Percentiles rank a stretch among this genome's conserved stretches.
Conservation (phyloP, 768 basidiomycete genomes). For the Leccinum fibrillosum region DNA sequence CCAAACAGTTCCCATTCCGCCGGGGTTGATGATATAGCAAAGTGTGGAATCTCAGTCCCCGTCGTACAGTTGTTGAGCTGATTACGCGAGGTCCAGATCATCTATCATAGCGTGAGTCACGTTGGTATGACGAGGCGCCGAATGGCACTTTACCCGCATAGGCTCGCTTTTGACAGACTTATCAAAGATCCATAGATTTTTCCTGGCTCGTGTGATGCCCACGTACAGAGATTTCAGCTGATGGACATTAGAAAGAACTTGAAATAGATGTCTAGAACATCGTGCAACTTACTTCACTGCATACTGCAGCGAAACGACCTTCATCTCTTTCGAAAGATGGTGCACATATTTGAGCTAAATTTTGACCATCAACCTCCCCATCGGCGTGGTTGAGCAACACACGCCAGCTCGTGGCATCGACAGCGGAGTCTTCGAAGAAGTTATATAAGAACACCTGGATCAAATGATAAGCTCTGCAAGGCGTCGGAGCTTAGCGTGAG, state of each 20-base stretch:
- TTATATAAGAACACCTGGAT: constrained; percentile 67
- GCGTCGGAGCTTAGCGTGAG: neutral
- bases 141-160: constrained; percentile 44
- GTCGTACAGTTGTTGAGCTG: constrained; percentile 50
- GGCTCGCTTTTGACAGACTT: constrained; percentile 52
- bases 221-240: constrained; percentile 71
- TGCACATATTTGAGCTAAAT: constrained; percentile 22
- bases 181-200: constrained; percentile 70
- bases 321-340: constrained; percentile 46
- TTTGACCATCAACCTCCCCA: constrained; percentile 12
- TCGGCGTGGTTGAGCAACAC: constrained; percentile 46
- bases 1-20: constrained; percentile 48
- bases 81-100: constrained; percentile 46
- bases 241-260: neutral
- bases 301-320: constrained; percentile 50
- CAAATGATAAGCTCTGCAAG: neutral
- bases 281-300: constrained; percentile 47
- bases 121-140: neutral
- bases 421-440: constrained; percentile 65
- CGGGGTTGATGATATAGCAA: constrained; percentile 51
- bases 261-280: neutral
- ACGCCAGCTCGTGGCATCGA: constrained; percentile 55
- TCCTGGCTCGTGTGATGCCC: constrained; percentile 65
- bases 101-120: constrained; percentile 29
- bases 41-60: constrained; percentile 45